Conservation (phyloP, 2,329 filamentous ascomycete genomes). For the Xylariaceae sp. region DNA sequence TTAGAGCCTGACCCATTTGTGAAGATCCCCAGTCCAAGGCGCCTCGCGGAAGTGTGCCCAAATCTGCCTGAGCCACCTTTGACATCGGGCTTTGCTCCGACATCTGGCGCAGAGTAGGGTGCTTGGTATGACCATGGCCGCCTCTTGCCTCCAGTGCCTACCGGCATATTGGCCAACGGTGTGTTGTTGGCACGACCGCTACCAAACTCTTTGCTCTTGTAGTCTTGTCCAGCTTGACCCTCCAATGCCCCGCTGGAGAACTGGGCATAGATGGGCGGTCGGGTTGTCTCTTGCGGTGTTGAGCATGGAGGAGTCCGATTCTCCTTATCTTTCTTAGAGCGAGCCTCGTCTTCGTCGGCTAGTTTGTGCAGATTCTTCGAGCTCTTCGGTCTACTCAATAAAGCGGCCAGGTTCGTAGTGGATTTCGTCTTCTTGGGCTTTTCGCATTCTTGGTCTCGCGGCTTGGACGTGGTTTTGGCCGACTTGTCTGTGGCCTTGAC, state of each 20-base stretch:
- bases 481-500: constrained; percentile 26
- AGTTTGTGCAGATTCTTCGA: constrained; percentile 56
- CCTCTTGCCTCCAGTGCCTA: constrained; percentile 27
- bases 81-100: constrained; percentile 6
- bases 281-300: constrained; percentile 31
- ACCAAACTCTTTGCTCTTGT: constrained; percentile 7
- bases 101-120: constrained; percentile 17
- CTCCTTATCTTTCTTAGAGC: constrained; percentile 64
- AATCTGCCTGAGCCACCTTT: constrained; percentile 14
- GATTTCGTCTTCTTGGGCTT: constrained; percentile 78
- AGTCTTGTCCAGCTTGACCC: constrained; percentile 11
- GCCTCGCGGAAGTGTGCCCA: constrained; percentile 23
- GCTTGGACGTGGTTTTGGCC: constrained; percentile 32
- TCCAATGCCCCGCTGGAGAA: constrained; percentile 43
- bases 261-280: constrained; percentile 74
- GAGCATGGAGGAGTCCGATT: constrained; percentile 60
- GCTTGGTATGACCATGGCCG: constrained; percentile 46
- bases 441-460: constrained; percentile 19
- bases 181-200: constrained; percentile 4
- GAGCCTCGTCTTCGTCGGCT: constrained; percentile 42
- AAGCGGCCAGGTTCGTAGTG: constrained; percentile 67
- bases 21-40: constrained; percentile 33
- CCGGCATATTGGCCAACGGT: constrained; percentile 13
- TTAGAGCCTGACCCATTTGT: constrained; percentile 31
- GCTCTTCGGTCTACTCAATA: constrained; percentile 70